Evolutionary conservation across 805 yeast genomes (phyloP).

Genomic region (Myxozyma melibiosi): DNA sequence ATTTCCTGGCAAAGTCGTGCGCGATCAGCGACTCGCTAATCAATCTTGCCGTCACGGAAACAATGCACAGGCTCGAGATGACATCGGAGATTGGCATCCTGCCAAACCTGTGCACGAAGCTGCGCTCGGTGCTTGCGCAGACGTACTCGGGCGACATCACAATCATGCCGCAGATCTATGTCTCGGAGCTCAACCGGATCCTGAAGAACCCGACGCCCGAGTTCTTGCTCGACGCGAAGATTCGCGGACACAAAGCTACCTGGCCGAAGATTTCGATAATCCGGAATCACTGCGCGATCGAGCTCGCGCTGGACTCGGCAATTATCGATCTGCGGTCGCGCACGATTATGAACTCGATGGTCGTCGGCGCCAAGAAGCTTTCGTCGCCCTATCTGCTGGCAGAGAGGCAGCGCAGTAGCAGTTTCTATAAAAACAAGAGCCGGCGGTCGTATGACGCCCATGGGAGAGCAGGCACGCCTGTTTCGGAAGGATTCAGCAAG

Average conservation of each 20-base stretch:
- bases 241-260: conserved; percentile 86
- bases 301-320: conserved; percentile 80
- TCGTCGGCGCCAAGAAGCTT: conserved; percentile 11
- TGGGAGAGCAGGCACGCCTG: too few relatives aligned
- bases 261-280: conserved; percentile 91
- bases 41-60: conserved; percentile 60
- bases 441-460: conserved; percentile 8
- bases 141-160: conserved; percentile 93
- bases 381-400: neutral
- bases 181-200: conserved; percentile 60
- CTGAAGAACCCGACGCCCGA: conserved; percentile 81
- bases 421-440: too few relatives aligned
- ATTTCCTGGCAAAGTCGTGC: conserved; percentile 10
- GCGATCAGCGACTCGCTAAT: conserved; percentile 15
- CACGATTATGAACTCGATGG: conserved; percentile 20
- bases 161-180: conserved; percentile 73
- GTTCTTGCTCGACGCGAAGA: conserved; percentile 66
- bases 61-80: conserved; percentile 75
- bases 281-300: conserved; percentile 86
- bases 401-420: neutral
- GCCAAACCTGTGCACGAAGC: conserved; percentile 68
- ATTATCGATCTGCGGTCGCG: conserved; percentile 46
- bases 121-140: conserved; percentile 77
- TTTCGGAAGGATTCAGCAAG: too few relatives aligned
- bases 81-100: conserved; percentile 75